phyloP scores from a whole-genome alignment of 768 basidiomycete species.

The Termitomyces sp. region DNA sequence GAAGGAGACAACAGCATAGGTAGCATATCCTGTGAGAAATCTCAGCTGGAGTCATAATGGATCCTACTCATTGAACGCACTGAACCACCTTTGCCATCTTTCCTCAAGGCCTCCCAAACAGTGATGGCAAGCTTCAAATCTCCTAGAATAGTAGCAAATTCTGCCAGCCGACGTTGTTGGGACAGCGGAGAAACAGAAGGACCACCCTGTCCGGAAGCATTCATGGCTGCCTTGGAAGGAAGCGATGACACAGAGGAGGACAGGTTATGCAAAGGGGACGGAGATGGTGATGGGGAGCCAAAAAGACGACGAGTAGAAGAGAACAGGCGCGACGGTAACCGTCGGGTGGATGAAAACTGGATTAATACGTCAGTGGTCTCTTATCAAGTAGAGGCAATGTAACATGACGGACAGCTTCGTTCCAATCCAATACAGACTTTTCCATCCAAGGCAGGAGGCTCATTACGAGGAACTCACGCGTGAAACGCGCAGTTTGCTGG shows the following conservation, averaged over 20 bases:
- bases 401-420: constrained; percentile 55
- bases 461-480: constrained; percentile 85
- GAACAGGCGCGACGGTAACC: constrained; percentile 81
- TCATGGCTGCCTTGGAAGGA: constrained; percentile 31
- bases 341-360: constrained; percentile 67
- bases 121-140: constrained; percentile 80
- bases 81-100: constrained; percentile 84
- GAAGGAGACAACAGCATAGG: constrained; percentile 69
- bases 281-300: constrained; percentile 51
- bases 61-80: constrained; percentile 35
- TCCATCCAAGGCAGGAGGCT: constrained; percentile 97
- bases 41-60: neutral
- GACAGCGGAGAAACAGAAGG: constrained; percentile 36
- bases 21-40: constrained; percentile 62
- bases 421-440: constrained; percentile 89
- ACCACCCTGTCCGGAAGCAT: constrained; percentile 21
- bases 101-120: constrained; percentile 84
- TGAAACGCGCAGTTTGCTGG: constrained; percentile 66
- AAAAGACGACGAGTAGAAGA: constrained; percentile 82
- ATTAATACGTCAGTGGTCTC: constrained; percentile 5
- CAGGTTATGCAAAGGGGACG: constrained; percentile 32
- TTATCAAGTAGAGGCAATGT: neutral
- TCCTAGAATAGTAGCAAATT: constrained; percentile 89
- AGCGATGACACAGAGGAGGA: constrained; percentile 37
- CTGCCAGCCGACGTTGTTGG: constrained; percentile 84